These are phyloP conservation scores for Pseudovirgaria hyperparasitica DNA, from an alignment of 2,329 filamentous ascomycete genomes.

Conservation along the genomic window DNA sequence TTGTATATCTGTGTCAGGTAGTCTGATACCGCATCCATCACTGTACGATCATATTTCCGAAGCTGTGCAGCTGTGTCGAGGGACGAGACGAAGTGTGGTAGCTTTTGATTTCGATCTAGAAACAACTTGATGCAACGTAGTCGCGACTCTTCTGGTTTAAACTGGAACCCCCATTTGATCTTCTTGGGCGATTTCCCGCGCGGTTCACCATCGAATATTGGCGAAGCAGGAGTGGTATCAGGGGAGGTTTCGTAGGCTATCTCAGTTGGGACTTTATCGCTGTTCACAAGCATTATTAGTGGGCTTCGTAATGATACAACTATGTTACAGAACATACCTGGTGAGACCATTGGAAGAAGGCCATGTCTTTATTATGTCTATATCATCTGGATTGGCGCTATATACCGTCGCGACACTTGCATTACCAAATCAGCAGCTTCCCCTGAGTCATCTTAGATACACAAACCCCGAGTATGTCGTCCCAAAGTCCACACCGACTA, in stretches of 20 bases:
- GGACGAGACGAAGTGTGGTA: conserved; percentile 68
- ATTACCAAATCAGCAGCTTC: conserved; percentile 3
- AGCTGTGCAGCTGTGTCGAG: conserved; percentile 66
- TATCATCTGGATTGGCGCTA: conserved; percentile 62
- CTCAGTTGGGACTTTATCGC: conserved; percentile 74
- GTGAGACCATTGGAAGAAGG: conserved; percentile 57
- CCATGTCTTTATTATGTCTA: conserved; percentile 74
- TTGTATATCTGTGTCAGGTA: conserved; percentile 65
- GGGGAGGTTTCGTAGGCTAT: conserved; percentile 40
- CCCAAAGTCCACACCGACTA: conserved; percentile 72
- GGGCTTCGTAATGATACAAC: background rate
- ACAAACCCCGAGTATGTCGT: conserved; percentile 63
- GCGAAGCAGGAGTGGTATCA: conserved; percentile 5
- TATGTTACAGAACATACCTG: background rate
- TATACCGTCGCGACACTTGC: conserved; percentile 58
- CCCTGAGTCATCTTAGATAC: background rate
- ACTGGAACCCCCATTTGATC: conserved; percentile 70
- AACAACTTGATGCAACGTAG: conserved; percentile 77
- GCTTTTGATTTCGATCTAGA: conserved; percentile 65
- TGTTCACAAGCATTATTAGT: conserved; percentile 45
- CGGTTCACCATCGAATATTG: conserved; percentile 2
- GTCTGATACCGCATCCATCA: conserved; percentile 67
- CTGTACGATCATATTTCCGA: conserved; percentile 61
- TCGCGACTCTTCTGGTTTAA: conserved; percentile 62
- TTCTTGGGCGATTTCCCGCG: conserved; percentile 10